phyloP scores from a whole-genome alignment of 345 rosid species.

The Capsella bursapastoris region DNA sequence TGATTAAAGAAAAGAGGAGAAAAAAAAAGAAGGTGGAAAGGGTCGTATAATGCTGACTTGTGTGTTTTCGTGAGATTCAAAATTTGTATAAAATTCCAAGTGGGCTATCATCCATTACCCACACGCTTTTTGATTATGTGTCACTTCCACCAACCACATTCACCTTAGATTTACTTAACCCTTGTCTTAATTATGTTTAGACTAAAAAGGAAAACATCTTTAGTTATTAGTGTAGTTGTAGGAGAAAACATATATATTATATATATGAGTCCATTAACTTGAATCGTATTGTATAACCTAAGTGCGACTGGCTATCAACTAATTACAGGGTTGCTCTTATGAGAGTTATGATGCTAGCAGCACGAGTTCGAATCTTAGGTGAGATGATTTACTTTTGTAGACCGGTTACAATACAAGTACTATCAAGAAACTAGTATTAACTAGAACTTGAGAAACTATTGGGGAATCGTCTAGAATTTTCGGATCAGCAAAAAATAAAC shows the following conservation, averaged over 20 bases:
- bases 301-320: neutral
- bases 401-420: neutral
- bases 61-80: conserved; percentile 16
- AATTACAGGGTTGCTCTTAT: neutral
- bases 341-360: neutral
- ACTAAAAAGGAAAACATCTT: neutral
- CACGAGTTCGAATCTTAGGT: neutral
- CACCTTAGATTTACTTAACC: conserved; percentile 35
- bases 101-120: conserved; percentile 34
- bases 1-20: conserved; percentile 6
- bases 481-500: neutral
- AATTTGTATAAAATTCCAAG: conserved; percentile 42
- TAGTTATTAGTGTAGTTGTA: neutral
- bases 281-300: neutral
- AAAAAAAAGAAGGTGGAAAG: conserved; percentile 31
- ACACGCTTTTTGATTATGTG: conserved; percentile 38
- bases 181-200: conserved; percentile 6
- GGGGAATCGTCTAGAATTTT: neutral
- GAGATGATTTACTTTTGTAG: neutral
- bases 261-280: neutral
- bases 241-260: neutral
- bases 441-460: neutral
- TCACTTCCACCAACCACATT: conserved; percentile 42
- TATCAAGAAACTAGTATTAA: neutral
- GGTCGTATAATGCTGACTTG: conserved; percentile 45